A percentile compares a stretch with the other conserved stretches of the same genome.
phyloP scores from a whole-genome alignment of 768 basidiomycete genomes.

The Russula sp. region DNA sequence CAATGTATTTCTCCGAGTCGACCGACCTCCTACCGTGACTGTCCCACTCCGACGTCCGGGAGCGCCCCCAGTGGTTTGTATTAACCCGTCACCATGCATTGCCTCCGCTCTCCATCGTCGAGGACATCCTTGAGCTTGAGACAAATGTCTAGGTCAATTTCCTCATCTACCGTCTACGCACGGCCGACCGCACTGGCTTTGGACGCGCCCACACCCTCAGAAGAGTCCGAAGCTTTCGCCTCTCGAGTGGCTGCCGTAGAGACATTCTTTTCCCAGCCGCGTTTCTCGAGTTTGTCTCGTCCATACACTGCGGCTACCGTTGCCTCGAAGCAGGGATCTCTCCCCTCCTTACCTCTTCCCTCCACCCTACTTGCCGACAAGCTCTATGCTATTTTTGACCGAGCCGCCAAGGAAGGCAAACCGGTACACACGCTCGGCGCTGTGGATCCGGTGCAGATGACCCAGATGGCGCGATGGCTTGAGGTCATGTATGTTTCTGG shows the following conservation, averaged over 20 bases:
- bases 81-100: slow-evolving; percentile 7
- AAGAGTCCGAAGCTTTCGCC: slow-evolving; percentile 53
- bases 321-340: slow-evolving; percentile 82
- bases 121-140: neutral
- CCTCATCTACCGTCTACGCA: slow-evolving; percentile 8
- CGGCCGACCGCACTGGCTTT: slow-evolving; percentile 36
- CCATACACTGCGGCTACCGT: slow-evolving; percentile 77
- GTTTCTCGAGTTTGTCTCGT: slow-evolving; percentile 66
- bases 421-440: slow-evolving; percentile 91
- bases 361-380: slow-evolving; percentile 80
- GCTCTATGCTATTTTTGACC: slow-evolving; percentile 59
- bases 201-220: slow-evolving; percentile 46
- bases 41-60: neutral
- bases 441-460: slow-evolving; percentile 91
- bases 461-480: slow-evolving; percentile 83
- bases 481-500: slow-evolving; percentile 90
- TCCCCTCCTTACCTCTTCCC: slow-evolving; percentile 70
- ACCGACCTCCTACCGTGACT: neutral
- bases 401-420: slow-evolving; percentile 51
- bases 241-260: slow-evolving; percentile 56
- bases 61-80: too few species aligned
- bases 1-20: neutral
- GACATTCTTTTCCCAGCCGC: slow-evolving; percentile 66
- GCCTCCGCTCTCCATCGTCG: slow-evolving; percentile 6
- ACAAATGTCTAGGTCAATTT: slow-evolving; percentile 10